Conservation (phyloP, 257 asterid species). For the Anisodus tanguticus region DNA sequence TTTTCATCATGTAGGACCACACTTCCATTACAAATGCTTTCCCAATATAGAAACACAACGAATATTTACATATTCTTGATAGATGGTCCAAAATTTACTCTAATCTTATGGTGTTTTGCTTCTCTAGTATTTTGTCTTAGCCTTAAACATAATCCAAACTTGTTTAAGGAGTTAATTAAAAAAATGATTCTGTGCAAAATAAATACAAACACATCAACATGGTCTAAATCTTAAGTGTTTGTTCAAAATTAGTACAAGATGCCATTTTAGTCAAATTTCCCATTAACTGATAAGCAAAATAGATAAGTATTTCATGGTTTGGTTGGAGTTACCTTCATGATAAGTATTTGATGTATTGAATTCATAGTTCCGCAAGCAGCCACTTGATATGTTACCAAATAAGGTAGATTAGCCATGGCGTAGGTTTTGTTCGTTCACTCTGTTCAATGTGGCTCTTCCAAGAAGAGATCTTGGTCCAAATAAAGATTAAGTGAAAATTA, state of each 20-base stretch:
- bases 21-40: constrained; percentile 6
- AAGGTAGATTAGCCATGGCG: too few relatives aligned
- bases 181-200: background rate
- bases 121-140: background rate
- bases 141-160: background rate
- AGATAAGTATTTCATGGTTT: background rate
- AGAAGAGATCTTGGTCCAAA: too few relatives aligned
- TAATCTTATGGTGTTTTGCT: background rate
- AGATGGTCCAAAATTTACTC: background rate
- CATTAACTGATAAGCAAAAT: background rate
- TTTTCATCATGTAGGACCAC: constrained; percentile 29
- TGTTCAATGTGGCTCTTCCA: background rate
- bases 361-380: background rate
- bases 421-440: background rate
- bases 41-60: background rate
- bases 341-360: background rate
- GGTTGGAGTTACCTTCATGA: constrained; percentile 4
- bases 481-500: too few relatives aligned
- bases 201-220: background rate
- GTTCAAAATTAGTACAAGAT: background rate
- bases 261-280: background rate
- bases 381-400: background rate
- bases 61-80: constrained; percentile 4
- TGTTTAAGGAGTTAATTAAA: background rate
- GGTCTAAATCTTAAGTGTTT: background rate